phyloP scores from a whole-genome alignment of 768 basidiomycete species.

The Tylopilus plumbeoviolaceoides region DNA sequence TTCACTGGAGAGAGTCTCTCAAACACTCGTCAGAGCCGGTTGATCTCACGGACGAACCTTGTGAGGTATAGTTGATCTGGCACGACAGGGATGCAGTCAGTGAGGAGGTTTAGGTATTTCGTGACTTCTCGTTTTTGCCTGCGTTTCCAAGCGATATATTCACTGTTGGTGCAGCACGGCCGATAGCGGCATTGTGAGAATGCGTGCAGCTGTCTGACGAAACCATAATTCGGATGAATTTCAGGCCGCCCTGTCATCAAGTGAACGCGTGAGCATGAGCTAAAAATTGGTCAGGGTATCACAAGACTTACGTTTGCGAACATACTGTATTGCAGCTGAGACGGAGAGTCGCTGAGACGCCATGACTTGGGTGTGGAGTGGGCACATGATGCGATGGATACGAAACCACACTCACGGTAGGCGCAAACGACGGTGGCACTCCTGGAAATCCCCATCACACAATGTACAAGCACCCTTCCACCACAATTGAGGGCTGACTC shows the following conservation, averaged over 20 bases:
- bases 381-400: not conserved
- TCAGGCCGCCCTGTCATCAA: constrained; percentile 32
- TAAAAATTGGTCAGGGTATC: constrained; percentile 2
- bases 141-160: constrained; percentile 58
- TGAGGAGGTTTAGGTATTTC: constrained; percentile 46
- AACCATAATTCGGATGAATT: constrained; percentile 43
- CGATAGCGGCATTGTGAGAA: constrained; percentile 50
- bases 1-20: constrained; percentile 35
- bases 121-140: constrained; percentile 50
- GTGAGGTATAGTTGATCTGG: constrained; percentile 47
- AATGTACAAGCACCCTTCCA: constrained; percentile 66
- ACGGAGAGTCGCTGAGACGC: constrained; percentile 39
- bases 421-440: constrained; percentile 59
- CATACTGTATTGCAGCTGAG: constrained; percentile 42
- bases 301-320: constrained; percentile 43
- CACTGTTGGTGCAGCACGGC: constrained; percentile 37
- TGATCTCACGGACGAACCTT: constrained; percentile 34
- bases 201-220: constrained; percentile 54
- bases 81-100: constrained; percentile 50
- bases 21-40: not conserved
- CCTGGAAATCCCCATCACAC: constrained; percentile 69
- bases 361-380: constrained; percentile 41
- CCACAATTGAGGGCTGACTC: constrained; percentile 47
- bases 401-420: constrained; percentile 39
- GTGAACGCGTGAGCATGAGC: constrained; percentile 8